These are phyloP conservation scores for Pseudogymnoascus sp. DNA, from an alignment of 2,329 filamentous ascomycete species.

Conservation along the genomic window DNA sequence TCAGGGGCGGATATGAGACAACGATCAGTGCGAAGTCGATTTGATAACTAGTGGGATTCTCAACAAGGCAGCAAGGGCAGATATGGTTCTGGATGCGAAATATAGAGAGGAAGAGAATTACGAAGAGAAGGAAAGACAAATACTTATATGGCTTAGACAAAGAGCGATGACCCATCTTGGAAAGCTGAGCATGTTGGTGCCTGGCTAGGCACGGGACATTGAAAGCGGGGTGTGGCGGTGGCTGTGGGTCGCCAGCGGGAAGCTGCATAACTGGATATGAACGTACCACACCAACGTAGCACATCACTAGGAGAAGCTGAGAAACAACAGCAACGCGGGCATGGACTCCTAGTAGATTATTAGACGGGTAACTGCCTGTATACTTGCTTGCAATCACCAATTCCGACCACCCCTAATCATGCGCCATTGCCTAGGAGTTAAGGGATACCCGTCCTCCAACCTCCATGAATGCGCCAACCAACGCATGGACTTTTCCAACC, in stretches of 20 bases:
- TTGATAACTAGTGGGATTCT: background rate
- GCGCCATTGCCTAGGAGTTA: background rate
- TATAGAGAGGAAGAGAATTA: background rate
- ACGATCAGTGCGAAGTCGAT: background rate
- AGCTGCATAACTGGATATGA: background rate
- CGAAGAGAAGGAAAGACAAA: background rate
- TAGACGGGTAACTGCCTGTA: background rate
- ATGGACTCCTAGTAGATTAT: background rate
- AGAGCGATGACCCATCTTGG: background rate
- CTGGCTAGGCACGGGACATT: background rate
- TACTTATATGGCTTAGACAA: background rate
- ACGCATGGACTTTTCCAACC: background rate
- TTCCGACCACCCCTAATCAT: background rate
- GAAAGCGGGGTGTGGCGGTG: background rate
- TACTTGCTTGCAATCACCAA: background rate
- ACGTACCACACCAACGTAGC: background rate
- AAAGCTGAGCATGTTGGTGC: background rate
- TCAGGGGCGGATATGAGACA: background rate
- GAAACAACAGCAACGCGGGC: background rate
- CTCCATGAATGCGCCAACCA: background rate
- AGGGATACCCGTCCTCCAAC: background rate
- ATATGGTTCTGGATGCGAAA: background rate
- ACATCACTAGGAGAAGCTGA: background rate
- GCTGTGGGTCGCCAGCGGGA: background rate
- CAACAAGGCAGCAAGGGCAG: background rate